These are phyloP conservation scores for Polytrichum commune DNA, from an alignment of 225 moss, liverwort and hornwort genomes.

Conservation along the genomic window DNA sequence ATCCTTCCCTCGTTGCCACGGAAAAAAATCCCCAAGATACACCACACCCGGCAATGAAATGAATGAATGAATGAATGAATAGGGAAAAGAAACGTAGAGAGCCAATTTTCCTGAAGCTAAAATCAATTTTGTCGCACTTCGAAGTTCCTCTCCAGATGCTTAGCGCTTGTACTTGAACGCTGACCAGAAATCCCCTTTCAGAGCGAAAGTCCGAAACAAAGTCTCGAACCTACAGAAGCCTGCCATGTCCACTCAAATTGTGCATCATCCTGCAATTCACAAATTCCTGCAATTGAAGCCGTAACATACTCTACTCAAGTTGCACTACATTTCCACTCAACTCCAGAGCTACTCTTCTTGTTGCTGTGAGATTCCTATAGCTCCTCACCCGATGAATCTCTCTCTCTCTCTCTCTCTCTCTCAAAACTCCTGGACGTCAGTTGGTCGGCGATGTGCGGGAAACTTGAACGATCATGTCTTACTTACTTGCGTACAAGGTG, in stretches of 20 bases:
- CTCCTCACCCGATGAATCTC: too few species aligned
- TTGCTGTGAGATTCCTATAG: too few species aligned
- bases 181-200: slow-evolving; percentile 29
- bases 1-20: not conserved
- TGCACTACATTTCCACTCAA: too few species aligned
- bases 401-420: too few species aligned
- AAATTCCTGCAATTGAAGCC: not conserved
- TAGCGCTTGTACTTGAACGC: slow-evolving; percentile 10
- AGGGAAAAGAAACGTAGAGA: too few species aligned
- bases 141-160: slow-evolving; percentile 2
- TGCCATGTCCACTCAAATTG: slow-evolving; percentile 13
- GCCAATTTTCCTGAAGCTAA: not conserved
- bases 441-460: too few species aligned
- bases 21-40: not conserved
- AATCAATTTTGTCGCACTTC: not conserved
- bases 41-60: not conserved
- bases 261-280: slow-evolving; percentile 10
- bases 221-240: slow-evolving; percentile 17
- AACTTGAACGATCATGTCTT: too few species aligned
- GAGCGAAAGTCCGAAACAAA: slow-evolving; percentile 13
- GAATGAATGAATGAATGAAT: too few species aligned
- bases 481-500: too few species aligned
- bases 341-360: too few species aligned
- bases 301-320: not conserved
- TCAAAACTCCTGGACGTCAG: too few species aligned